Base-by-base conservation (phyloP, 164 flowering plant genomes). In the Umbilicus rupestris region DNA sequence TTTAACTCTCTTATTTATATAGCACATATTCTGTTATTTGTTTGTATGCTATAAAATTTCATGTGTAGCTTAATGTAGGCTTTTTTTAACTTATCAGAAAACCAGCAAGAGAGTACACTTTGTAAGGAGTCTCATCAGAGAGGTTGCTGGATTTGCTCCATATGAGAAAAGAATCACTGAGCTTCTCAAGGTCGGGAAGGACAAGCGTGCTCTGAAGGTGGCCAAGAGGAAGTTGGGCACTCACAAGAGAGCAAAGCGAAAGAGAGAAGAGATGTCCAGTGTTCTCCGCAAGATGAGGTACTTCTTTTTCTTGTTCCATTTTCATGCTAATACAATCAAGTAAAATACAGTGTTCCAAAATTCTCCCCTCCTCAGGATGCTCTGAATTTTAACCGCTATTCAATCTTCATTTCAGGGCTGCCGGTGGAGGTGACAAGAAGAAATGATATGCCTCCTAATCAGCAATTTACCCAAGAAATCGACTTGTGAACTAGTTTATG, bases 191-290 rank as follows among this genome's bases (percentile, higher is more conserved):
- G 60, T 55, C 17, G 60, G 33, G 29, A 55, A 55, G 19, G 60
- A 55, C 19, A 55, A 55, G 33, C 60, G 60, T 26, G 60, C 60
- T 55, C 8, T 55, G 60, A 55, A 55, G 33, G 60, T 55, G 33
- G 60, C 60, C 6, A 55, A 55, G 60, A 55, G 60, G 31, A 55
- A 55, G 60, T 55, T 55, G 33, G 60, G 60, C 31, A 55, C 60
- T 55, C 60, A 55, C 60, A 55, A 55, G 60, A 55, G 60, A 55
- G 60, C 60, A 26, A 55, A 55, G 60, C 60, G 60, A 55, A 55
- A 55, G 60, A 55, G 60, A 55, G 60, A 55, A 55, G 60, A 55
- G 60, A 55, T 55, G 60, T 55, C 60, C 15, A 55, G 60, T 55
- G 60, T 55, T 30, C 60, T 55, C 7, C 60, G 60, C 7, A 55